These are phyloP conservation scores for Gryganskiella cystojenkinii DNA, from an alignment of 192 early-diverging fungal species.

Conservation along the genomic window DNA sequence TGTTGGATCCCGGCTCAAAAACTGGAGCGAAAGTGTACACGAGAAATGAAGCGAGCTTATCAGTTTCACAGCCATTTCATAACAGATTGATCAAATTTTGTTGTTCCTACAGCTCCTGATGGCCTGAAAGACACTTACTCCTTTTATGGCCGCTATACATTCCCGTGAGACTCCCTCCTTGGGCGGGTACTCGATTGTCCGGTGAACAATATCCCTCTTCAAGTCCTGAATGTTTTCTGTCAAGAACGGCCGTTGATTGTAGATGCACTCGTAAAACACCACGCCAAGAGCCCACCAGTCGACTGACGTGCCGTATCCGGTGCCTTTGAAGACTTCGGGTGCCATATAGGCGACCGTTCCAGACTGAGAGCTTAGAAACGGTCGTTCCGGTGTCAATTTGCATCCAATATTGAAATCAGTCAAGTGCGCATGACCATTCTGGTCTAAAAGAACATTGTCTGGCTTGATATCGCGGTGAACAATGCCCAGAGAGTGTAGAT, in stretches of 20 bases:
- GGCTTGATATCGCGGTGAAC: constrained; percentile 96
- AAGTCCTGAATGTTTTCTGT: constrained; percentile 34
- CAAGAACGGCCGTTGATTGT: constrained; percentile 50
- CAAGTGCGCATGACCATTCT: constrained; percentile 86
- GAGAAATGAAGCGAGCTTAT: no score
- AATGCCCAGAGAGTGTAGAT: constrained; percentile 86
- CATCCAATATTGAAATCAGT: constrained; percentile 98
- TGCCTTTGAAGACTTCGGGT: constrained; percentile 74
- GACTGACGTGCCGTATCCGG: constrained; percentile 87
- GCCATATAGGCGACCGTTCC: constrained; percentile 96
- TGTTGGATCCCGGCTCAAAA: constrained; percentile 30
- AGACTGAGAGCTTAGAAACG: constrained; percentile 80
- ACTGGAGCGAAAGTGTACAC: constrained; percentile 6
- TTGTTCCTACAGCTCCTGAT: not conserved
- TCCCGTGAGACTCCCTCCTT: constrained; percentile 30
- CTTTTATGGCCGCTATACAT: constrained; percentile 27
- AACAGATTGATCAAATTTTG: not conserved
- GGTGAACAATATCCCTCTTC: constrained; percentile 27
- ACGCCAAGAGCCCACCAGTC: constrained; percentile 98
- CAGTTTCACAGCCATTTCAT: not conserved
- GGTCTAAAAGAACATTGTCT: constrained; percentile 85
- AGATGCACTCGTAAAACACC: constrained; percentile 89
- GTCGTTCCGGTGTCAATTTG: constrained; percentile 65
- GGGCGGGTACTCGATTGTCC: constrained; percentile 35
- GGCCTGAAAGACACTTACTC: constrained; percentile 5